Conservation (phyloP, 495 filamentous ascomycete genomes). For the Daldinia bambusicola region DNA sequence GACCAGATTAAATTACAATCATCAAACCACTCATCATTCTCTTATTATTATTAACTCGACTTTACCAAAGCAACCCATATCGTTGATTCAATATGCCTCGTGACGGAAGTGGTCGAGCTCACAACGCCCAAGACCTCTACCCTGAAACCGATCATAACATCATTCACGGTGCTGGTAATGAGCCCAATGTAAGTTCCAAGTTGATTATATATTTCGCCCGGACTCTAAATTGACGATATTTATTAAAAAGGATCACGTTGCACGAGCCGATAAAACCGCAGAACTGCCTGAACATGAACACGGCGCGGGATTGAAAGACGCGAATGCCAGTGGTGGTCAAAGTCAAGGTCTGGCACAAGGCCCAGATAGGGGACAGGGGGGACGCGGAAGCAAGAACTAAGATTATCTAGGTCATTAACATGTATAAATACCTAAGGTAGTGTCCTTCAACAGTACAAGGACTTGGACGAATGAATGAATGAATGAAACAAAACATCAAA, state of each 20-base stretch:
- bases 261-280: conserved; percentile 55
- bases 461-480: background rate
- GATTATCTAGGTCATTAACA: background rate
- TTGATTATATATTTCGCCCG: background rate
- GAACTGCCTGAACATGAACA: conserved; percentile 51
- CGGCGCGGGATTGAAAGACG: conserved; percentile 46
- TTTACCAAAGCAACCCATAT: conserved; percentile 5
- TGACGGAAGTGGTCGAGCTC: conserved; percentile 50
- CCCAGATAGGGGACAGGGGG: conserved; percentile 43
- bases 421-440: background rate
- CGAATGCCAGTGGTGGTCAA: conserved; percentile 48
- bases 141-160: conserved; percentile 51
- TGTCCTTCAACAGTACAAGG: background rate
- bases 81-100: conserved; percentile 48
- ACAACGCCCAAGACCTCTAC: conserved; percentile 47
- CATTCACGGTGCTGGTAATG: conserved; percentile 51
- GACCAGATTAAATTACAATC: too few relatives aligned
- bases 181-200: conserved; percentile 38
- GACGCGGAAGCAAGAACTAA: conserved; percentile 30
- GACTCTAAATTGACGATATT: background rate
- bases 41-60: background rate
- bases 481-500: background rate
- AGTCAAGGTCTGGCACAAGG: conserved; percentile 47
- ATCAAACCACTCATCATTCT: too few relatives aligned
- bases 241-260: conserved; percentile 37